These are phyloP conservation scores for Solanum verrucosum DNA, from an alignment of 257 asterid species.

Conservation along the genomic window DNA sequence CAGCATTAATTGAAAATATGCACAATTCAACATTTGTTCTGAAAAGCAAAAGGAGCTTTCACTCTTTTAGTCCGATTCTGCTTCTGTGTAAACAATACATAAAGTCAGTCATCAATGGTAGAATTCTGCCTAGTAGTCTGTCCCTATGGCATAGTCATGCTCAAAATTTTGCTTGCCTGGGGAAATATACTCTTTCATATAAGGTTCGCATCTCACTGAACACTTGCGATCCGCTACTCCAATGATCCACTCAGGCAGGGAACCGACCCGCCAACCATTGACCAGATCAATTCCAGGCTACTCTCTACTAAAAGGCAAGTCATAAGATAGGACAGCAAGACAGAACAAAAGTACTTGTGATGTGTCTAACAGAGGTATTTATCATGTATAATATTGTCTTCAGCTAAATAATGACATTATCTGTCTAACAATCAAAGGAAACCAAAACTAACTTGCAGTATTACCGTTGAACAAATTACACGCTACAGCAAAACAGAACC, in stretches of 20 bases:
- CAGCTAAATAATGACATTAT: background rate
- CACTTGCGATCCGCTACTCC: background rate
- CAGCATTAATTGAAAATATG: too few relatives aligned
- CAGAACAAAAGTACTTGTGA: background rate
- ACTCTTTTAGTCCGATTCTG: too few relatives aligned
- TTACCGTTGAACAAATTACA: background rate
- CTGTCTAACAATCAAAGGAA: background rate
- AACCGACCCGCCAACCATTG: background rate
- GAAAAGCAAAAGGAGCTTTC: too few relatives aligned
- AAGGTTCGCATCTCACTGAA: background rate
- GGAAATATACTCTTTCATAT: background rate
- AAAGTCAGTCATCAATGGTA: too few relatives aligned
- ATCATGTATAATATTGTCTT: background rate
- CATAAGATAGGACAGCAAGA: background rate
- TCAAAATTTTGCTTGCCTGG: background rate
- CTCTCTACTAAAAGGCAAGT: background rate
- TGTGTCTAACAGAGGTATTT: background rate
- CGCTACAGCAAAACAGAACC: background rate
- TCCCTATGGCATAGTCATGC: background rate
- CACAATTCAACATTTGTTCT: too few relatives aligned
- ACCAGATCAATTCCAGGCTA: background rate
- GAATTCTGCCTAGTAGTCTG: background rate
- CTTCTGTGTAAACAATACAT: too few relatives aligned
- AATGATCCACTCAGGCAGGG: background rate
- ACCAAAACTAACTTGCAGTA: background rate